Conservation (phyloP, 768 basidiomycete genomes). For the Coprinellus micaceus region DNA sequence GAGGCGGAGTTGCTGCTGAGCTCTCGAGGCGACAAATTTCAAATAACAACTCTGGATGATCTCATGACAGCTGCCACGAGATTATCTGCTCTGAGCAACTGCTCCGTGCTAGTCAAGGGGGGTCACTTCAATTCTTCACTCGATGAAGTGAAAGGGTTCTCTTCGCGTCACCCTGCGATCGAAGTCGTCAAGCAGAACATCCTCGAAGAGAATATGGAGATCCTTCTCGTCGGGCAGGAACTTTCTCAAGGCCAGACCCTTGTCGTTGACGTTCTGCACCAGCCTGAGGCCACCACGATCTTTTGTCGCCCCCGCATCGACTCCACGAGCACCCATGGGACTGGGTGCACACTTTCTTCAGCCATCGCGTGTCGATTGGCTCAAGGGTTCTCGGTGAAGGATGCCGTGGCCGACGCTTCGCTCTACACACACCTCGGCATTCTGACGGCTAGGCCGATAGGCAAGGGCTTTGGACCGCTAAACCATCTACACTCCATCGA, state of each 20-base stretch:
- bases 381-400: slow-evolving; percentile 42
- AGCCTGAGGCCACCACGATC: slow-evolving; percentile 38
- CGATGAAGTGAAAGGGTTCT: slow-evolving; percentile 40
- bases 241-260: slow-evolving; percentile 24
- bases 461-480: slow-evolving; percentile 77
- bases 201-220: slow-evolving; percentile 58
- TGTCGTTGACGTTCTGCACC: slow-evolving; percentile 65
- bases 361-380: slow-evolving; percentile 71
- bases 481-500: slow-evolving; percentile 74
- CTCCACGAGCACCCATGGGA: slow-evolving; percentile 81
- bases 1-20: slow-evolving; percentile 72
- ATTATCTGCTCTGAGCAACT: slow-evolving; percentile 45
- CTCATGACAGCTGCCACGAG: slow-evolving; percentile 57
- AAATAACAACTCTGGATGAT: slow-evolving; percentile 47
- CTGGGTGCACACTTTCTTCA: slow-evolving; percentile 88
- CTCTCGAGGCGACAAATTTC: slow-evolving; percentile 21
- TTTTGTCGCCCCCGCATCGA: slow-evolving; percentile 61
- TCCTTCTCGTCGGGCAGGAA: slow-evolving; percentile 38
- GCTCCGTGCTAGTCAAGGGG: slow-evolving; percentile 77
- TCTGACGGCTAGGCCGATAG: slow-evolving; percentile 60
- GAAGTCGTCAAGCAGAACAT: slow-evolving; percentile 43
- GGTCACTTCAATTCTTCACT: slow-evolving; percentile 60
- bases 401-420: slow-evolving; percentile 59
- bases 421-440: slow-evolving; percentile 77
- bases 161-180: slow-evolving; percentile 25